These are phyloP conservation scores for Geotrichum histeridarum DNA, from an alignment of 1,139 yeast genomes.

Conservation along the genomic window DNA sequence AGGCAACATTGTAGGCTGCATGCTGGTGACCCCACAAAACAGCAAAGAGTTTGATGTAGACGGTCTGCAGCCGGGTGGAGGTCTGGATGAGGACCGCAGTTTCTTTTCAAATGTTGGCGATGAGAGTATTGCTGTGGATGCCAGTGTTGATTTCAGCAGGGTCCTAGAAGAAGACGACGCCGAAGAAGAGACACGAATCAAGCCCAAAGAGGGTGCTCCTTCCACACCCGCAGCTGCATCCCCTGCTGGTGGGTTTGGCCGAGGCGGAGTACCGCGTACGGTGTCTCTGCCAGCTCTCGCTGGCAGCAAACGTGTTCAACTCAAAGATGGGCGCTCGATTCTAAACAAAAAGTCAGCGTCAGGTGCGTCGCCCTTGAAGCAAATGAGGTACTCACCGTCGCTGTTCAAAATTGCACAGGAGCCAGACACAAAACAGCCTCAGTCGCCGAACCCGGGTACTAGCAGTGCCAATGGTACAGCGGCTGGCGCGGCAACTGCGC, in stretches of 20 bases:
- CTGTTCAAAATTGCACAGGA: constrained; percentile 14
- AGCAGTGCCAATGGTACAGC: neutral
- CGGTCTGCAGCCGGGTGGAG: too few relatives aligned
- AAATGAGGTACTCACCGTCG: constrained; percentile 19
- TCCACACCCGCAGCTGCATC: too few relatives aligned
- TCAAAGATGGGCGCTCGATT: constrained; percentile 31
- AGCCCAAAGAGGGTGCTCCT: too few relatives aligned
- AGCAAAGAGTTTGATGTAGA: constrained; percentile 23
- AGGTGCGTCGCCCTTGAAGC: too few relatives aligned
- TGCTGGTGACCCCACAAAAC: constrained; percentile 49
- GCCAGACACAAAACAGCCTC: neutral
- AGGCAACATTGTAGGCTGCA: constrained; percentile 68
- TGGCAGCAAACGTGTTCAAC: constrained; percentile 25
- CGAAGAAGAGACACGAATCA: too few relatives aligned
- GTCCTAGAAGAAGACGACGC: too few relatives aligned
- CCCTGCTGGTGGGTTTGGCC: too few relatives aligned
- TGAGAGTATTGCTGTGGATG: too few relatives aligned
- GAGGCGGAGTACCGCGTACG: too few relatives aligned
- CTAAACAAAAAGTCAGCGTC: constrained; percentile 23
- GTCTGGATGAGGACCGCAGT: too few relatives aligned
- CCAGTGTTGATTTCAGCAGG: too few relatives aligned
- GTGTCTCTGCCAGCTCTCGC: constrained; percentile 29
- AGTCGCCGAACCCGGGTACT: neutral
- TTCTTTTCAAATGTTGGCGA: too few relatives aligned
- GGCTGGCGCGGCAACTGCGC: neutral